Evolutionary conservation across 2,329 filamentous ascomycete species (phyloP).

Genomic region (Volutella citrinella): DNA sequence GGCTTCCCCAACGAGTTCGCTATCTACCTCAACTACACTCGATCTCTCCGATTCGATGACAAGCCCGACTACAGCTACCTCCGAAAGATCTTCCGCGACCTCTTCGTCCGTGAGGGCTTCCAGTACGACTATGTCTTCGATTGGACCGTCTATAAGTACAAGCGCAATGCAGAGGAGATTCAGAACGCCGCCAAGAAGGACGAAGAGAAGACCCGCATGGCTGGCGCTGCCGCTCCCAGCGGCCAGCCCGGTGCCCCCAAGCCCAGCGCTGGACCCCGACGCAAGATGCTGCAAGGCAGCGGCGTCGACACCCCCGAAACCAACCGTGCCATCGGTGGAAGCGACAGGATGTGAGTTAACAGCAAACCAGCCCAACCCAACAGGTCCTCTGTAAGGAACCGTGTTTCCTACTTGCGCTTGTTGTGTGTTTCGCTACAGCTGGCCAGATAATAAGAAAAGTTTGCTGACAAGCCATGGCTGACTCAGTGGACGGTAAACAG

Average conservation of each 20-base stretch:
- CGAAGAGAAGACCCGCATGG: conserved; percentile 72
- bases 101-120: conserved; percentile 98
- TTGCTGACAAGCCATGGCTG: conserved; percentile 73
- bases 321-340: conserved; percentile 73
- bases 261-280: conserved; percentile 73
- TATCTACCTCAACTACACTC: conserved; percentile 99
- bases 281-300: conserved; percentile 74
- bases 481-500: conserved; percentile 83
- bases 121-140: conserved; percentile 99
- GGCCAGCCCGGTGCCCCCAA: conserved; percentile 63
- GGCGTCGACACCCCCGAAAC: conserved; percentile 67
- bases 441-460: conserved; percentile 68
- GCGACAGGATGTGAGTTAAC: conserved; percentile 94
- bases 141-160: conserved; percentile 99
- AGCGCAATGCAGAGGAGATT: conserved; percentile 97
- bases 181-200: conserved; percentile 76
- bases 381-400: conserved; percentile 84
- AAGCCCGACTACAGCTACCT: conserved; percentile 99
- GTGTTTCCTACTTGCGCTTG: conserved; percentile 73
- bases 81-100: conserved; percentile 99
- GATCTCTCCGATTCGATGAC: conserved; percentile 97
- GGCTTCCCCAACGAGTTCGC: conserved; percentile 99
- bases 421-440: conserved; percentile 71
- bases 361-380: conserved; percentile 44
- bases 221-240: conserved; percentile 63